Evolutionary conservation across 2,329 filamentous ascomycete species (phyloP).

Genomic region (Neopestalotiopsis rosae): DNA sequence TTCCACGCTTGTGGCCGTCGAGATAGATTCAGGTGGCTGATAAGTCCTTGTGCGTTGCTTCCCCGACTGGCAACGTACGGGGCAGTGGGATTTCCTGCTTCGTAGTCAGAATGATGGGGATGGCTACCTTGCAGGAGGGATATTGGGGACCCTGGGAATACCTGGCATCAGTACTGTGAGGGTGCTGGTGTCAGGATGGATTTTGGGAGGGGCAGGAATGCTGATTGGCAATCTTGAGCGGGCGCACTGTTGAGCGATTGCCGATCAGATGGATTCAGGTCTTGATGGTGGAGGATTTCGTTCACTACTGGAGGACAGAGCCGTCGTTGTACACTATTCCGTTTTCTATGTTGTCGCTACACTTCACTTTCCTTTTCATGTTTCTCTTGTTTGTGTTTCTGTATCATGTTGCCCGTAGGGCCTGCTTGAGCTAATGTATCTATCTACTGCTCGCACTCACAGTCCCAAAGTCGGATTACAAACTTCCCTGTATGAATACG

Average conservation of each 20-base stretch:
- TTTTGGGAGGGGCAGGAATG: neutral
- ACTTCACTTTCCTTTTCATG: neutral
- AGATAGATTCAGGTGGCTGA: neutral
- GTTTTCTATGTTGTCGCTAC: neutral
- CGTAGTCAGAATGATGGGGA: neutral
- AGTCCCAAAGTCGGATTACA: neutral
- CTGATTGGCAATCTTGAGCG: neutral
- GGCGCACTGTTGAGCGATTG: neutral
- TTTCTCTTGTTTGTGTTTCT: neutral
- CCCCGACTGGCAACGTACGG: neutral
- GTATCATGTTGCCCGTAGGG: neutral
- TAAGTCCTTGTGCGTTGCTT: constrained; percentile 3
- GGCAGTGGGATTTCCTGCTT: neutral
- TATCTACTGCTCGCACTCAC: neutral
- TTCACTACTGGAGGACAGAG: neutral
- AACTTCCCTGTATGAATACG: neutral
- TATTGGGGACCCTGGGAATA: neutral
- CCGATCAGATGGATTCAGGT: neutral
- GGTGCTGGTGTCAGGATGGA: constrained; percentile 5
- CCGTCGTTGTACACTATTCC: neutral
- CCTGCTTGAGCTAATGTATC: neutral
- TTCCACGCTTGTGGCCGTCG: neutral
- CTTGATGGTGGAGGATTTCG: neutral
- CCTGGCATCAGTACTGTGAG: neutral
- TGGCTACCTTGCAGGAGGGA: constrained; percentile 10